phyloP scores from a whole-genome alignment of 495 filamentous ascomycete species.

The Aspergillus coremiiformis region DNA sequence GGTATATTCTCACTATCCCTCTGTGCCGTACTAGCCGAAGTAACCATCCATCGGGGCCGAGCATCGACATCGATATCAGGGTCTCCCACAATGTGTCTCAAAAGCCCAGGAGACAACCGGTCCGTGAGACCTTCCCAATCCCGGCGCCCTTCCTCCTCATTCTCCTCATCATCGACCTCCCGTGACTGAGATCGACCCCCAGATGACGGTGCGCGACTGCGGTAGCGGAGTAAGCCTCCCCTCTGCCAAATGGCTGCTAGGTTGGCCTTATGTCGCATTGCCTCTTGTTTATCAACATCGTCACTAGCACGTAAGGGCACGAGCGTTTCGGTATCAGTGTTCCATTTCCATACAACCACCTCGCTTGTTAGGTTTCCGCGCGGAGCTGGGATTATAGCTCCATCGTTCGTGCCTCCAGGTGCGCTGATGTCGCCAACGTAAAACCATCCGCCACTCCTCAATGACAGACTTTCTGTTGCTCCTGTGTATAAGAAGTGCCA shows the following conservation, averaged over 20 bases:
- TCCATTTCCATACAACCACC: conserved; percentile 44
- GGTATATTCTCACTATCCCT: conserved; percentile 46
- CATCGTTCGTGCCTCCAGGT: conserved; percentile 7
- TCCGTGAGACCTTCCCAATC: conserved; percentile 41
- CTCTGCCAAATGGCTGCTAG: conserved; percentile 34
- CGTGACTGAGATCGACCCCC: conserved; percentile 2
- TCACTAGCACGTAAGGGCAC: conserved; percentile 18
- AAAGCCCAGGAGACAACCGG: conserved; percentile 27
- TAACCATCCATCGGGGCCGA: conserved; percentile 37
- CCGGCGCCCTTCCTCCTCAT: conserved; percentile 23
- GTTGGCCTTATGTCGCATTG: conserved; percentile 38
- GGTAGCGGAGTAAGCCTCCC: conserved; percentile 37
- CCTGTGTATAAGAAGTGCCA: conserved; percentile 58
- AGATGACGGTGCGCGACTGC: conserved; percentile 30
- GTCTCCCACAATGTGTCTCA: conserved; percentile 35
- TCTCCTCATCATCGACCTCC: conserved; percentile 23
- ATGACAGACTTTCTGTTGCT: conserved; percentile 46
- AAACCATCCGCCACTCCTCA: conserved; percentile 58
- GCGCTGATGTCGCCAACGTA: conserved; percentile 34
- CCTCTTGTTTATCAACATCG: conserved; percentile 25
- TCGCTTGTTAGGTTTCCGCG: conserved; percentile 12
- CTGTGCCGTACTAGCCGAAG: conserved; percentile 39
- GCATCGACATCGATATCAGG: conserved; percentile 33
- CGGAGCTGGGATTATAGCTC: conserved; percentile 5
- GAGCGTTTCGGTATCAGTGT: conserved; percentile 25